Percentiles rank a stretch among this genome's conserved stretches.
Evolutionary conservation across 768 basidiomycete genomes (phyloP).

Genomic region (Leucosporidium creatinivorum): DNA sequence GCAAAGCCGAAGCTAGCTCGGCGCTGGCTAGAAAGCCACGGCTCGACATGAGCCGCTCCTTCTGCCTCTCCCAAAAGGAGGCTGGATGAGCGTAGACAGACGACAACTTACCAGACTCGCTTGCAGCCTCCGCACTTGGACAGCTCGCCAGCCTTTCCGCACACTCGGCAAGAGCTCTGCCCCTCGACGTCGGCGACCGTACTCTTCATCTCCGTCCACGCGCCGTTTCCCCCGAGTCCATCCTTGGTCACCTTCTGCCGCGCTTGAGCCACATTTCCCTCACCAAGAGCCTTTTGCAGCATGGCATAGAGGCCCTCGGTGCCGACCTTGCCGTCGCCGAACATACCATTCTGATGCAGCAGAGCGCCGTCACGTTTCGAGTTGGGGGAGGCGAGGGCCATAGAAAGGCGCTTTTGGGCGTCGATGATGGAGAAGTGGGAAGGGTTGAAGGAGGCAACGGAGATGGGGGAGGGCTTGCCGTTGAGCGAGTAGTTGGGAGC

Average conservation of each 20-base stretch:
- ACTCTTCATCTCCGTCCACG: not conserved
- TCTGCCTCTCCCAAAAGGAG: too few species aligned
- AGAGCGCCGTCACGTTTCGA: too few species aligned
- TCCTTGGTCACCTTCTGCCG: too few species aligned
- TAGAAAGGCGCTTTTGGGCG: not conserved
- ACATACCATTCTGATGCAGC: not conserved
- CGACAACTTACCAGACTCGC: not conserved
- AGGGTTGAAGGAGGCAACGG: not conserved
- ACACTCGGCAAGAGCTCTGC: not conserved
- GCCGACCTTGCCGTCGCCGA: not conserved
- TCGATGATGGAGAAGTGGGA: not conserved
- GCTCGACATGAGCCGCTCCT: too few species aligned
- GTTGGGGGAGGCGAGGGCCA: not conserved
- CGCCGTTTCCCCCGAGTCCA: not conserved
- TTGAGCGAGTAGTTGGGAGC: not conserved
- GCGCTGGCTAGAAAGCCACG: too few species aligned
- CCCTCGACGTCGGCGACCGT: not conserved
- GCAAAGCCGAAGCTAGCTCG: not conserved
- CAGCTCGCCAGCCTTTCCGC: not conserved
- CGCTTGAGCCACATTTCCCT: not conserved
- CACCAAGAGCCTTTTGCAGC: not conserved
- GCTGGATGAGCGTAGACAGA: too few species aligned
- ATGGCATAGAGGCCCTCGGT: not conserved
- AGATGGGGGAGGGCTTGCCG: not conserved
- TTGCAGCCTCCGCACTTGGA: not conserved